phyloP scores from a whole-genome alignment of 371 early-diverging fungal species.

The Circinella minor region DNA sequence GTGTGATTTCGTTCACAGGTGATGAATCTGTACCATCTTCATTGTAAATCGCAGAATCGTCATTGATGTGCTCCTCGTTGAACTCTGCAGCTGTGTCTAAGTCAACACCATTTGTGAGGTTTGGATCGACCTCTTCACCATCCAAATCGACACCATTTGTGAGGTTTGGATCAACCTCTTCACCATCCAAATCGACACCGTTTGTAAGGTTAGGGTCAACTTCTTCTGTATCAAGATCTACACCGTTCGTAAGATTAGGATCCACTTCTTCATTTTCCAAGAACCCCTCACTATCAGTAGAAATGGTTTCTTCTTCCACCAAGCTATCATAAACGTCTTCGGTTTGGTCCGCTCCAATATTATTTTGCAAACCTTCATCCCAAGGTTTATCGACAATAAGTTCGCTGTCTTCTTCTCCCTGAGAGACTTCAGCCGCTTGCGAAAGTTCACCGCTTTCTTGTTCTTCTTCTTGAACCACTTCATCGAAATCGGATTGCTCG shows the following conservation, averaged over 20 bases:
- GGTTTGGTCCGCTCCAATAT: background rate
- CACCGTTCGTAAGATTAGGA: background rate
- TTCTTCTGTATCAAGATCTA: background rate
- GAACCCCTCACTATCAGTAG: background rate
- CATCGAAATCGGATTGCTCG: background rate
- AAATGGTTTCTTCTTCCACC: background rate
- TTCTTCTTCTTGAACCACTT: background rate
- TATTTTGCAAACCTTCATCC: slow-evolving; percentile 5
- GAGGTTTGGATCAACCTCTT: background rate
- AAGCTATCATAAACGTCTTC: background rate
- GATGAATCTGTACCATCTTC: background rate
- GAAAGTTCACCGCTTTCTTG: background rate
- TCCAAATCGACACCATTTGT: background rate
- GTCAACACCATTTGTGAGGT: background rate
- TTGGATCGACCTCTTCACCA: background rate
- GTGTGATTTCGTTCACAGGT: background rate
- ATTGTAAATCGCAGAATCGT: background rate
- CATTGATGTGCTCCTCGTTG: background rate
- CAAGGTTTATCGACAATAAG: slow-evolving; percentile 5
- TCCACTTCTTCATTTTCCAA: background rate
- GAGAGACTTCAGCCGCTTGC: background rate
- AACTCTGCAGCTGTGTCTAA: background rate
- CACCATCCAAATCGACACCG: background rate
- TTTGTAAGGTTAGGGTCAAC: background rate
- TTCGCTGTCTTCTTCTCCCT: slow-evolving; percentile 13